Evolutionary conservation across 2,329 filamentous ascomycete genomes (phyloP), one percentile per base, ranked within the genome.

Genomic region (Penicillium concentricum): DNA sequence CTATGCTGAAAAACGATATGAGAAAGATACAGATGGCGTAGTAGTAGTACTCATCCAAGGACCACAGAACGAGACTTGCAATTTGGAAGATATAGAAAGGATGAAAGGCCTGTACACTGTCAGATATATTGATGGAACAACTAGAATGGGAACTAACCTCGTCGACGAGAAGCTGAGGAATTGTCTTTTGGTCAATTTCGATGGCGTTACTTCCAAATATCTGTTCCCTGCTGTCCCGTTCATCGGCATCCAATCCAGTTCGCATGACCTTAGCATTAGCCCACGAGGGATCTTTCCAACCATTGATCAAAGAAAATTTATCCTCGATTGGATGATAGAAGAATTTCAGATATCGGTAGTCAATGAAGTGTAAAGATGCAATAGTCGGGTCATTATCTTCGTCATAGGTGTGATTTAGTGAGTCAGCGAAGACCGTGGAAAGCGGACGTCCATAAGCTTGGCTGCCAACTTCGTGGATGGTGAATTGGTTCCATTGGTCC

Each of bases 41-140:
- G 77, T 97, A 99, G 72, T 97, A 99, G 74, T 99, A 99, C 67
- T 95, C 83, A 70, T 99, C 94, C 64, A 97, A 72, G 10, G 93
- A 97, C 94, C 94, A 99, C 4, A 99, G 84, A 39, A 96, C 76
- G 63, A 99, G 80, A 79, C 94, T 97, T 46, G 92, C 93, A 67
- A 97, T 88, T 75, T 99, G 94, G 71, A 99, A 99, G 54, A 99
- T 89, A 72, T 99, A 99, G 73, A 99, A 99, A 0, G 94, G 95
- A 71, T 99, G 94, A 68, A 99, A 92, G 20, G 91, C 92, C 84
- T 91, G 61, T 18, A 32, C 12, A 37, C 12, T 39, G 67, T 66
- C 35, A 67, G 47, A 64, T 59, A 45, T 51, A 30, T 30, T 34
- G 10, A 26, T 24, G 9, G 13, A 49, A 28, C n/a, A 10, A 37